Evolutionary conservation across 139 green algal genomes (phyloP).

Genomic region (Chlamydomonas schloesseri): DNA sequence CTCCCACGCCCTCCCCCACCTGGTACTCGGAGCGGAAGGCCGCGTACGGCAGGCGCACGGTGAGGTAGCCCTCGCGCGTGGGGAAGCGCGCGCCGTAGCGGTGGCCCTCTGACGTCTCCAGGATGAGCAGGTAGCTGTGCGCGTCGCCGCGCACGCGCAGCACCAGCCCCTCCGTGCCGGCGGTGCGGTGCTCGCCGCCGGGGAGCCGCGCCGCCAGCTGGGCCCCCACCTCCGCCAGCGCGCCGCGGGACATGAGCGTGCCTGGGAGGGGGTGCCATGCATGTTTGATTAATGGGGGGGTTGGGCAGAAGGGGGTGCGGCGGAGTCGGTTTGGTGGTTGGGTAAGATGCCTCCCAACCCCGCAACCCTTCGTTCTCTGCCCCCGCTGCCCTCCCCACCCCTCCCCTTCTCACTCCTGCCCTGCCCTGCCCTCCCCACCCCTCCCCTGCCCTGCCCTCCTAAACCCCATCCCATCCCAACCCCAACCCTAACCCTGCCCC

Average conservation of each 20-base stretch:
- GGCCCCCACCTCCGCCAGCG: conserved; percentile 75
- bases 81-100: conserved; percentile 77
- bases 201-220: conserved; percentile 52
- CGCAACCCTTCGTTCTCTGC: neutral
- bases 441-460: too few relatives aligned
- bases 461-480: neutral
- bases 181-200: conserved; percentile 67
- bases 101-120: conserved; percentile 67
- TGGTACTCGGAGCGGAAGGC: conserved; percentile 80
- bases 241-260: conserved; percentile 66
- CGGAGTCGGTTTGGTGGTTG: neutral
- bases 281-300: too few relatives aligned
- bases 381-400: too few relatives aligned
- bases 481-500: neutral
- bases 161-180: conserved; percentile 82
- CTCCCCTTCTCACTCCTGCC: too few relatives aligned
- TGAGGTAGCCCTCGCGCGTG: conserved; percentile 72
- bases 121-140: conserved; percentile 83
- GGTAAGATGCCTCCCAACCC: too few relatives aligned
- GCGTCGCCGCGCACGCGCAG: conserved; percentile 85
- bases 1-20: too few relatives aligned
- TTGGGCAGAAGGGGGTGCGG: too few relatives aligned
- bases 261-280: conserved; percentile 71
- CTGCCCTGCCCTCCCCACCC: too few relatives aligned
- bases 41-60: conserved; percentile 86